Conservation (phyloP, 768 basidiomycete species). For the Kwoniella botswanensis region DNA sequence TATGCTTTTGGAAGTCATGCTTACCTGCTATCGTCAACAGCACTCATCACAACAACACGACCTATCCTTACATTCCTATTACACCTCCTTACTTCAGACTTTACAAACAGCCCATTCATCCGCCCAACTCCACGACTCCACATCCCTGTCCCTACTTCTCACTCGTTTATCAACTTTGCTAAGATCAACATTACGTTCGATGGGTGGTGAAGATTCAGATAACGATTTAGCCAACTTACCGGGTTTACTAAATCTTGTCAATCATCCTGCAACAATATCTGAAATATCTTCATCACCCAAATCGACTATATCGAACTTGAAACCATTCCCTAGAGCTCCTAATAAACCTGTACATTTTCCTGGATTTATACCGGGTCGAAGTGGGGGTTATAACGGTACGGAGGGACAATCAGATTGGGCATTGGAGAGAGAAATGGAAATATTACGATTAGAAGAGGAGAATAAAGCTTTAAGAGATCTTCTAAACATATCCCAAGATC, state of each 20-base stretch:
- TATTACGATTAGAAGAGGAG: constrained; percentile 77
- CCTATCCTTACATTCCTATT: constrained; percentile 82
- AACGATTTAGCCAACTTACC: constrained; percentile 6
- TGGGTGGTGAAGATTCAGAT: constrained; percentile 58
- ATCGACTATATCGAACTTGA: constrained; percentile 57
- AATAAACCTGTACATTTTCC: constrained; percentile 36
- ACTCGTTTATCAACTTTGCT: constrained; percentile 73
- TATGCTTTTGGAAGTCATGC: too few relatives aligned
- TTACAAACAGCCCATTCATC: constrained; percentile 55
- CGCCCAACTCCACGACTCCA: constrained; percentile 63
- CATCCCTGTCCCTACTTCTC: constrained; percentile 69
- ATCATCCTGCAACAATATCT: constrained; percentile 21
- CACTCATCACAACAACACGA: constrained; percentile 91
- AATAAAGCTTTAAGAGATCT: constrained; percentile 77
- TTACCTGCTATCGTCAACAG: constrained; percentile 59
- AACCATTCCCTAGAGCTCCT: constrained; percentile 59
- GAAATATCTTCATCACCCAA: constrained; percentile 19
- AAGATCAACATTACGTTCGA: constrained; percentile 72
- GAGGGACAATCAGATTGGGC: constrained; percentile 74
- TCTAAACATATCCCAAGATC: constrained; percentile 66
- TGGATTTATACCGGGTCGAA: constrained; percentile 46
- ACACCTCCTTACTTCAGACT: constrained; percentile 74
- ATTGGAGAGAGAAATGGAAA: constrained; percentile 83
- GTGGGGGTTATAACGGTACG: constrained; percentile 56
- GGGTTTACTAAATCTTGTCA: background rate